Percentiles rank a stretch among this genome's conserved stretches.
Evolutionary conservation across 2,329 filamentous ascomycete species (phyloP).

Genomic region (Cladophialophora chaetospira): DNA sequence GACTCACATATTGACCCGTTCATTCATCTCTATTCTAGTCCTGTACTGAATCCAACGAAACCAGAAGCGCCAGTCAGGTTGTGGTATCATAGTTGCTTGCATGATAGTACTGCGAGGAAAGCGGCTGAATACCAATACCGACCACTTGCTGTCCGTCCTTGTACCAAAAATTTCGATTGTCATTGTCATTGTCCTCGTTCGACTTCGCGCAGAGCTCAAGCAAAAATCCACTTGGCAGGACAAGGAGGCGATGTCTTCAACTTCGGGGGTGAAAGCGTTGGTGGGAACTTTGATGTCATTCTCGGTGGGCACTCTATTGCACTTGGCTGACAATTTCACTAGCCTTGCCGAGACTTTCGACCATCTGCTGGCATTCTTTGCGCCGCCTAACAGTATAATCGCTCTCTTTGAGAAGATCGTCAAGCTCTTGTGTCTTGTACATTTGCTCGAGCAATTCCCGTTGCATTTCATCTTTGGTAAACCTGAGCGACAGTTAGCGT

Average conservation of each 20-base stretch:
- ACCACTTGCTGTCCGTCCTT: not conserved
- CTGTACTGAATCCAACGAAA: conserved; percentile 8
- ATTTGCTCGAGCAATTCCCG: conserved; percentile 94
- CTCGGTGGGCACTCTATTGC: conserved; percentile 44
- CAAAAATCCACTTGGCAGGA: no score
- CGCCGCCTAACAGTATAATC: conserved; percentile 92
- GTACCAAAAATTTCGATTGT: not conserved
- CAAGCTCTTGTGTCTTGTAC: conserved; percentile 87
- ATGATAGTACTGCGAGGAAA: not conserved
- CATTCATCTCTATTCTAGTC: conserved; percentile 12
- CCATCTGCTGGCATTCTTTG: conserved; percentile 99
- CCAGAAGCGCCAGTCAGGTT: not conserved
- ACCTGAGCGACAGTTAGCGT: conserved; percentile 53
- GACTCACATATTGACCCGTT: not conserved
- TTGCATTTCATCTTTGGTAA: conserved; percentile 98
- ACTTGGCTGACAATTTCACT: conserved; percentile 92
- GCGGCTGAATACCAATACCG: not conserved
- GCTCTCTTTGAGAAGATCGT: conserved; percentile 94
- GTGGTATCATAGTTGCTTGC: conserved; percentile 15
- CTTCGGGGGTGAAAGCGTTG: no score
- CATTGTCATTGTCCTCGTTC: not conserved
- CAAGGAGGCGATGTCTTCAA: no score
- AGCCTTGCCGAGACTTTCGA: conserved; percentile 84
- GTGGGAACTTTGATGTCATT: not conserved
- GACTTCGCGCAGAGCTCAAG: not conserved